These are phyloP conservation scores for Sphagnum magellanicum DNA, from an alignment of 228 moss, liverwort and hornwort species.

Conservation along the genomic window DNA sequence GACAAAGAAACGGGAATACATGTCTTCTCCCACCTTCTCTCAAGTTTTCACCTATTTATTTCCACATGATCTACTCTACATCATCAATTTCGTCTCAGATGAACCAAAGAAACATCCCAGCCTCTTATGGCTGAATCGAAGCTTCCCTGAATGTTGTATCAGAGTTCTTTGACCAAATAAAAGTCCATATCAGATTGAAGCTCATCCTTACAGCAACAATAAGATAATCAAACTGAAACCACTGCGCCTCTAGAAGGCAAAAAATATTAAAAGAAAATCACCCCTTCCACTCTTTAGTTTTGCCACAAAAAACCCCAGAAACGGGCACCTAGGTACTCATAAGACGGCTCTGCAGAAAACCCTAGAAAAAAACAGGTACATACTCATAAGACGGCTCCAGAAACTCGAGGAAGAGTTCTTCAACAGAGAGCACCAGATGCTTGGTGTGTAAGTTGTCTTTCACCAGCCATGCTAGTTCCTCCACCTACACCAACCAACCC, in stretches of 20 bases:
- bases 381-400: conserved; percentile 60
- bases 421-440: conserved; percentile 78
- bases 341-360: too few relatives aligned
- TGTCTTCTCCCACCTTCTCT: conserved; percentile 36
- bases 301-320: too few relatives aligned
- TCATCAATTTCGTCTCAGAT: too few relatives aligned
- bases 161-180: too few relatives aligned
- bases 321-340: too few relatives aligned
- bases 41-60: conserved; percentile 3
- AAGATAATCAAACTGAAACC: not conserved
- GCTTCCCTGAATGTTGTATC: too few relatives aligned
- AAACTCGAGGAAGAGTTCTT: conserved; percentile 92
- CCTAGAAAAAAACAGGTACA: not conserved
- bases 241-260: not conserved
- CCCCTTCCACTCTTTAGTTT: too few relatives aligned
- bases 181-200: not conserved
- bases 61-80: too few relatives aligned
- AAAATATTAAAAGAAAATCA: too few relatives aligned
- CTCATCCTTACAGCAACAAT: not conserved
- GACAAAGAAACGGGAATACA: conserved; percentile 46
- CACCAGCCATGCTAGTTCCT: conserved; percentile 95
- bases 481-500: conserved; percentile 22
- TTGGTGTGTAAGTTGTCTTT: conserved; percentile 89
- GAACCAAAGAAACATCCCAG: too few relatives aligned
- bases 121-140: too few relatives aligned